These are phyloP conservation scores for Pittosporum tobira DNA, from an alignment of 129 eudicot species.

Conservation along the genomic window DNA sequence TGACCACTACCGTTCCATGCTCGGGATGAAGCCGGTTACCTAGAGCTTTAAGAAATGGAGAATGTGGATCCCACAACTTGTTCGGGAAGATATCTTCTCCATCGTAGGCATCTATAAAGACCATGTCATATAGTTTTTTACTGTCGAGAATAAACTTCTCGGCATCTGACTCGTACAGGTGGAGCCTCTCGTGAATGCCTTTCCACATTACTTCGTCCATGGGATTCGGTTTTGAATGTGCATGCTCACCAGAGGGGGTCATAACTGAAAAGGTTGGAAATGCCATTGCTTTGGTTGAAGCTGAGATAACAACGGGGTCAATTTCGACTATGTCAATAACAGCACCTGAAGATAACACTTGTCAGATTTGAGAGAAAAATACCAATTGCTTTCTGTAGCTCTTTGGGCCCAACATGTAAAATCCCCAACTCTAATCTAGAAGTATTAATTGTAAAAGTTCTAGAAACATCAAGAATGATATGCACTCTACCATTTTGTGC, in stretches of 20 bases:
- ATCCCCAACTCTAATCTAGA: too few species aligned
- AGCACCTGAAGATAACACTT: conserved; percentile 41
- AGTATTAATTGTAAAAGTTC: too few species aligned
- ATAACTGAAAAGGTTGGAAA: conserved; percentile 62
- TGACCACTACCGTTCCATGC: conserved; percentile 88
- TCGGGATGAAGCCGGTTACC: conserved; percentile 59
- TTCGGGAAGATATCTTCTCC: conserved; percentile 75
- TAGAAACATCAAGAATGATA: too few species aligned
- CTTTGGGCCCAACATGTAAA: too few species aligned
- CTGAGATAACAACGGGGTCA: conserved; percentile 75
- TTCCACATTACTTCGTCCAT: conserved; percentile 64
- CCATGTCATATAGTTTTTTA: conserved; percentile 48
- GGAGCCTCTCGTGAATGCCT: conserved; percentile 68
- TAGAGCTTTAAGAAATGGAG: conserved; percentile 54
- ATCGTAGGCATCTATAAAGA: conserved; percentile 84
- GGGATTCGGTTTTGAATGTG: conserved; percentile 25
- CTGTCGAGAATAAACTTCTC: conserved; percentile 50
- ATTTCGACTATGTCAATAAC: conserved; percentile 64
- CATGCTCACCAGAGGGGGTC: conserved; percentile 40
- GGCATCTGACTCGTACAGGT: conserved; percentile 62
- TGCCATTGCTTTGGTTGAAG: conserved; percentile 88
- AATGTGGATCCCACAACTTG: conserved; percentile 77
- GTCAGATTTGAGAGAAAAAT: conserved; percentile 14
- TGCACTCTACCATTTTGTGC: too few species aligned
- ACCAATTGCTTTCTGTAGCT: background rate